A percentile compares a stretch with the other conserved stretches of the same genome.
Conservation (phyloP, 805 yeast species). For the Metschnikowia baotianmanensis region DNA sequence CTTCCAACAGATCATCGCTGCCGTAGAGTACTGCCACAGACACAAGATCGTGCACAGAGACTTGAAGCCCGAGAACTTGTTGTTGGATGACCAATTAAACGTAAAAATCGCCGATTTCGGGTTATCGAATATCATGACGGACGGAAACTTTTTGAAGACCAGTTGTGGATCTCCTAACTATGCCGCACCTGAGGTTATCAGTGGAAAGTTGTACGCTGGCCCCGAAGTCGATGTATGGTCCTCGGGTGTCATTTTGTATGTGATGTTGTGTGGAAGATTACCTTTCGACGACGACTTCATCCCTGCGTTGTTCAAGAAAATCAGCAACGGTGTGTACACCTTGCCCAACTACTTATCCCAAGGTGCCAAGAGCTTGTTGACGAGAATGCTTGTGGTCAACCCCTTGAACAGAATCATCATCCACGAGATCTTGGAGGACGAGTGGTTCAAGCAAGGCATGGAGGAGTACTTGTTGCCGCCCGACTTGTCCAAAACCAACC, state of each 20-base stretch:
- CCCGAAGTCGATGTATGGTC: conserved; percentile 99
- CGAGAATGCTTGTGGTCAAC: conserved; percentile 90
- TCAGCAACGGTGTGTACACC: conserved; percentile 88
- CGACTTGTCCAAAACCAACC: conserved; percentile 37
- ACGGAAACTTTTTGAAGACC: conserved; percentile 91
- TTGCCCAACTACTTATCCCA: conserved; percentile 81
- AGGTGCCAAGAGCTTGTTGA: conserved; percentile 80
- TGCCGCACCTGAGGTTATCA: conserved; percentile 96
- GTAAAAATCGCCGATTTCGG: conserved; percentile 98
- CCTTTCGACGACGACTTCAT: conserved; percentile 97
- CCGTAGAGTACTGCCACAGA: conserved; percentile 94
- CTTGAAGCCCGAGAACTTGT: conserved; percentile 89
- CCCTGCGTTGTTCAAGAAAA: conserved; percentile 90
- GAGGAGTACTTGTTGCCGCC: conserved; percentile 76
- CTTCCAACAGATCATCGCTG: conserved; percentile 94
- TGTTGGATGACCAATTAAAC: conserved; percentile 84
- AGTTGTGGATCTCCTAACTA: conserved; percentile 96
- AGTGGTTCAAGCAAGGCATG: conserved; percentile 83
- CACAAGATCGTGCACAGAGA: conserved; percentile 97
- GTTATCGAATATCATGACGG: conserved; percentile 92
- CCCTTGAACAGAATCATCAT: conserved; percentile 92
- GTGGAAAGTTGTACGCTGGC: conserved; percentile 93
- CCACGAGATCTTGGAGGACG: conserved; percentile 88
- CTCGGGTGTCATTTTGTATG: conserved; percentile 91
- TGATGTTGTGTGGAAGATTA: conserved; percentile 91